Evolutionary conservation across 2,329 filamentous ascomycete species (phyloP), one percentile per base, ranked within the genome.

Genomic region (Arthroderma sp.): DNA sequence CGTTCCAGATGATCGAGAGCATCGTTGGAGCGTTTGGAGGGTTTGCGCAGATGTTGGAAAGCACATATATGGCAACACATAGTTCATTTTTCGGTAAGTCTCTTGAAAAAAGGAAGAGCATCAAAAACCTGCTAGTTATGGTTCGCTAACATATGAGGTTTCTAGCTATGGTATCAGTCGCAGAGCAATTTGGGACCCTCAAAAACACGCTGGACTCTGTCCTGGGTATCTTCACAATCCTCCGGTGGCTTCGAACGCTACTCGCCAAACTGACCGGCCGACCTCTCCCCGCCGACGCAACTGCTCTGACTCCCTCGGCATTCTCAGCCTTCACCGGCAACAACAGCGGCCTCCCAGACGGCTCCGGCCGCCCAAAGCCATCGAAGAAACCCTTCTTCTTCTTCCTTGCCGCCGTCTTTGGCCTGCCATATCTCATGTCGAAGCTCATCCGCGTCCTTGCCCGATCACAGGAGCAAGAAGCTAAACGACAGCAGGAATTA

Each of bases 11-110:
- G 80, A 89, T 98, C 55, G 93, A 98, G 75, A 93, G 91, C 65
- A 87, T 98, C 58, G 93, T 98, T 13, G 88, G 89, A 23, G 91
- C 93, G 1, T 98, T 98, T 76, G 91, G 91, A 19, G 93, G 94
- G 0, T 97, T 98, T 69, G 89, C 94, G 11, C 93, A 98, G 76
- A 98, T 98, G 93, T 80, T 98, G 28, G 93, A 98, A 75, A 97
- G 93, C 77, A 97, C 93, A 9, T 98, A 96, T 67, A 98, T 98
- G 94, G 93, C 94, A 31, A 98, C 93, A 0, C 93, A 98, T 73
- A 96, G 91, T 4, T 95, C 89, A 56, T 98, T 98, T 73, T 98
- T 97, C 67, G 91, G 90, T 95, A 81, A 66, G 86, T 74, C 4
- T 19, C 38, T n/a, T n/a, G n/a, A n/a, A n/a, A n/a, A 9, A 54